Conservation (phyloP, 2,329 filamentous ascomycete species). For the Aphanoascus verrucosus region DNA sequence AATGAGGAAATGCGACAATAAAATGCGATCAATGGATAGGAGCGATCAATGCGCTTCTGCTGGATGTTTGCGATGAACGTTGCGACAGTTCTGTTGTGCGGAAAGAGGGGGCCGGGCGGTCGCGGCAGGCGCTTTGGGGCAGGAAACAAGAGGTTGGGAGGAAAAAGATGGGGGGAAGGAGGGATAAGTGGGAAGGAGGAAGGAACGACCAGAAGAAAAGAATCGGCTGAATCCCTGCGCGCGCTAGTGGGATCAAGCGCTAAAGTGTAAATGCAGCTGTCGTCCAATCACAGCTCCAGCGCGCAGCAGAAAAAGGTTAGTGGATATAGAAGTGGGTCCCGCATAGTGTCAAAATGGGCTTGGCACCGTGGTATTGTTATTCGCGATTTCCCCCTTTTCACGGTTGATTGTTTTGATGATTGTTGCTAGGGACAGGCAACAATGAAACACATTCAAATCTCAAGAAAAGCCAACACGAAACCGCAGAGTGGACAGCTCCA, state of each 20-base stretch:
- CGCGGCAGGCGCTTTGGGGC: background rate
- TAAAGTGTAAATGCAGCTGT: background rate
- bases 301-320: constrained; percentile 1
- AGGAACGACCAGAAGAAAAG: background rate
- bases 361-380: constrained; percentile 8
- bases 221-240: constrained; percentile 7
- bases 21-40: background rate
- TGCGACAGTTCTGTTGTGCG: constrained; percentile 13
- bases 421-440: background rate
- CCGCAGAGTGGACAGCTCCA: too few species aligned
- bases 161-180: constrained; percentile 1
- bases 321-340: background rate
- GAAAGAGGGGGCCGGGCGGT: background rate
- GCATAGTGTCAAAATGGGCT: constrained; percentile 9
- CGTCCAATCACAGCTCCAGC: background rate
- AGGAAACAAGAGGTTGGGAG: constrained; percentile 7
- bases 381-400: background rate
- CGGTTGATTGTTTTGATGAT: background rate
- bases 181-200: background rate
- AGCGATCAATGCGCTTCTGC: constrained; percentile 11
- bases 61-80: background rate
- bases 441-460: background rate
- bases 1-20: background rate
- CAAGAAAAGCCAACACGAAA: too few species aligned
- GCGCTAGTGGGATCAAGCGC: constrained; percentile 4